A percentile compares a stretch with the other conserved stretches of the same genome.
Evolutionary conservation across 116 monocot genomes (phyloP).

Genomic region (Cymodocea nodosa): DNA sequence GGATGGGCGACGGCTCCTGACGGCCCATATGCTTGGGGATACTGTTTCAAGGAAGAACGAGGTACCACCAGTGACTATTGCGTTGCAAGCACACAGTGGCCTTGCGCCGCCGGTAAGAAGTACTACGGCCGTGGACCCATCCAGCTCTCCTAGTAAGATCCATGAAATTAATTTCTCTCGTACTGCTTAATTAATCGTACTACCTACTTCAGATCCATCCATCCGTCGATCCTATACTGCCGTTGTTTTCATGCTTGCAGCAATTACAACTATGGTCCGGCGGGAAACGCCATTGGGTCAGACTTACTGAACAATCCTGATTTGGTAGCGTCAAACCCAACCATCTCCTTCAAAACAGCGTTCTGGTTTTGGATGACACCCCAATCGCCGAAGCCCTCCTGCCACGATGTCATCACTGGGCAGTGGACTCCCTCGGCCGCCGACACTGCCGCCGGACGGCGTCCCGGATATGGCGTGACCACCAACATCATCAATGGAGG

Average conservation of each 20-base stretch:
- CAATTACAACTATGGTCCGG: slow-evolving; percentile 37
- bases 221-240: too few species aligned
- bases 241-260: neutral
- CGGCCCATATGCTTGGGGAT: slow-evolving; percentile 31
- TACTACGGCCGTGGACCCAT: slow-evolving; percentile 40
- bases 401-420: slow-evolving; percentile 51
- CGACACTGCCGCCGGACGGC: slow-evolving; percentile 28
- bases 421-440: slow-evolving; percentile 33
- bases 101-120: slow-evolving; percentile 26
- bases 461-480: slow-evolving; percentile 40
- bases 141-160: slow-evolving; percentile 9
- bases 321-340: slow-evolving; percentile 20
- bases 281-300: slow-evolving; percentile 4
- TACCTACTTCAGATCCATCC: too few species aligned
- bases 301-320: slow-evolving; percentile 26
- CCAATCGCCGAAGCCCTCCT: slow-evolving; percentile 53
- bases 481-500: slow-evolving; percentile 70
- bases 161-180: too few species aligned
- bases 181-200: too few species aligned
- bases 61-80: slow-evolving; percentile 8
- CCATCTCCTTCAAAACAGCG: slow-evolving; percentile 51
- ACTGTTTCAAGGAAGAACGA: slow-evolving; percentile 22
- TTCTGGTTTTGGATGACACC: slow-evolving; percentile 80
- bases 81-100: slow-evolving; percentile 13
- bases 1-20: slow-evolving; percentile 26